Percentiles rank a stretch among this genome's conserved stretches.
These are phyloP conservation scores for Pseudogymnoascus sp. DNA, from an alignment of 2,329 filamentous ascomycete genomes.

Conservation along the genomic window DNA sequence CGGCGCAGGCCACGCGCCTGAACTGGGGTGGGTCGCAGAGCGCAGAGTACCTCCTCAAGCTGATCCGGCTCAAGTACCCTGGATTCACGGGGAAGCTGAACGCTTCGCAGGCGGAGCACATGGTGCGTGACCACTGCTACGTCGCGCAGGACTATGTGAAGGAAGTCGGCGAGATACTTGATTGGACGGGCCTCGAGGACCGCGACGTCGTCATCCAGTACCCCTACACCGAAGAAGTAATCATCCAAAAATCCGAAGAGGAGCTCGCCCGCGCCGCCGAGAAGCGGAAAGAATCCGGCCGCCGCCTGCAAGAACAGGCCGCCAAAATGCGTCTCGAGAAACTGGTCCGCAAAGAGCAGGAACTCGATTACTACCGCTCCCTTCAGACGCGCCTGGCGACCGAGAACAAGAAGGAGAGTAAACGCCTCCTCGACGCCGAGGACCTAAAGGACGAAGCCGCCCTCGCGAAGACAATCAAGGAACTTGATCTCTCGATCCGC, in stretches of 20 bases:
- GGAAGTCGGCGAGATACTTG: constrained; percentile 69
- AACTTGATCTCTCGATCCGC: constrained; percentile 83
- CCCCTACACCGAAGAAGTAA: constrained; percentile 83
- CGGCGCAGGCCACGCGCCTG: constrained; percentile 76
- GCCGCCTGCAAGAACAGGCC: constrained; percentile 87
- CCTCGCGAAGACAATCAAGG: constrained; percentile 75
- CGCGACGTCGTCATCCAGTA: constrained; percentile 85
- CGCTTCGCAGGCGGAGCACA: constrained; percentile 75
- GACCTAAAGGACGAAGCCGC: constrained; percentile 87
- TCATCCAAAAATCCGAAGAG: constrained; percentile 88
- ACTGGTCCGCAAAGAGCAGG: constrained; percentile 89
- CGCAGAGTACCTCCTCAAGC: constrained; percentile 83
- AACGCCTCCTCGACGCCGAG: constrained; percentile 76
- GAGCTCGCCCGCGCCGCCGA: constrained; percentile 86
- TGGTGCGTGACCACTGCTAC: constrained; percentile 85
- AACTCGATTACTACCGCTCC: constrained; percentile 87
- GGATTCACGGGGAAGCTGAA: constrained; percentile 81
- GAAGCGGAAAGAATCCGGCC: constrained; percentile 87
- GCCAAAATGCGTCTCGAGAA: constrained; percentile 96
- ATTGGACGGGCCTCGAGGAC: constrained; percentile 88
- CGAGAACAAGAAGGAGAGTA: constrained; percentile 84
- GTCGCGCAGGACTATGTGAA: constrained; percentile 74
- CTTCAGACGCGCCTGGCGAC: constrained; percentile 64
- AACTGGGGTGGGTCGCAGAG: constrained; percentile 93
- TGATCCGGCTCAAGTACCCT: constrained; percentile 86